phyloP scores from a whole-genome alignment of 495 filamentous ascomycete species.

The Lepidopterella palustris region DNA sequence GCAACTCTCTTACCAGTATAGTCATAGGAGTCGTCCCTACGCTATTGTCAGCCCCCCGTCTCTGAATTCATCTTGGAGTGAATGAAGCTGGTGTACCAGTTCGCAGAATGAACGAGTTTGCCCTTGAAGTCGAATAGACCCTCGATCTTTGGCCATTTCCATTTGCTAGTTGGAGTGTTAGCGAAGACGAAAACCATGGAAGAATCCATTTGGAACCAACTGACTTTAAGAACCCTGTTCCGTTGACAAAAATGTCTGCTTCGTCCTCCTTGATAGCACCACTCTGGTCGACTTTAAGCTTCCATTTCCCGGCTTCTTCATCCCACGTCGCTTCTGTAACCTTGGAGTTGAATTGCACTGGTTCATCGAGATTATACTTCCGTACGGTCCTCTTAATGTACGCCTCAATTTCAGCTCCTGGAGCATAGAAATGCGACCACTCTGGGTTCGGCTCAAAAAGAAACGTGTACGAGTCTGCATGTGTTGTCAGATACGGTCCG shows the following conservation, averaged over 20 bases:
- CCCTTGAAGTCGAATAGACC: constrained; percentile 20
- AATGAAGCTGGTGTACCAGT: constrained; percentile 1
- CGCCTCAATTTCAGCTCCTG: neutral
- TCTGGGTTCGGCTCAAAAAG: constrained; percentile 11
- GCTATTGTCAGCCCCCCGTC: neutral
- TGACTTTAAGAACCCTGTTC: neutral
- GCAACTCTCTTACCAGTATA: constrained; percentile 10
- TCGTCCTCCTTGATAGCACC: neutral
- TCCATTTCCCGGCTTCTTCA: constrained; percentile 6
- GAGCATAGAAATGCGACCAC: constrained; percentile 4
- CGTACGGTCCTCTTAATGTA: constrained; percentile 3
- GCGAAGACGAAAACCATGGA: constrained; percentile 1
- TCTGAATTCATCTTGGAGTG: neutral
- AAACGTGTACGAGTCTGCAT: constrained; percentile 7
- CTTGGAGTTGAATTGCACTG: neutral
- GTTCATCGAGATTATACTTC: constrained; percentile 9
- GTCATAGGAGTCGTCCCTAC: constrained; percentile 1
- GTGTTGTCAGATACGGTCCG: neutral
- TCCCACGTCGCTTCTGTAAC: constrained; percentile 8
- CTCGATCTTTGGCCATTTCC: constrained; percentile 13
- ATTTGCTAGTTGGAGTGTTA: constrained; percentile 8
- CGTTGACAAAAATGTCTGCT: constrained; percentile 1
- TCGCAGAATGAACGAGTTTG: constrained; percentile 11
- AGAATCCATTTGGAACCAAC: too few relatives aligned
- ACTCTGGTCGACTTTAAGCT: constrained; percentile 1